A percentile compares a stretch with the other conserved stretches of the same genome.
phyloP scores from a whole-genome alignment of 495 filamentous ascomycete species.

The Tetracladium marchalianum region DNA sequence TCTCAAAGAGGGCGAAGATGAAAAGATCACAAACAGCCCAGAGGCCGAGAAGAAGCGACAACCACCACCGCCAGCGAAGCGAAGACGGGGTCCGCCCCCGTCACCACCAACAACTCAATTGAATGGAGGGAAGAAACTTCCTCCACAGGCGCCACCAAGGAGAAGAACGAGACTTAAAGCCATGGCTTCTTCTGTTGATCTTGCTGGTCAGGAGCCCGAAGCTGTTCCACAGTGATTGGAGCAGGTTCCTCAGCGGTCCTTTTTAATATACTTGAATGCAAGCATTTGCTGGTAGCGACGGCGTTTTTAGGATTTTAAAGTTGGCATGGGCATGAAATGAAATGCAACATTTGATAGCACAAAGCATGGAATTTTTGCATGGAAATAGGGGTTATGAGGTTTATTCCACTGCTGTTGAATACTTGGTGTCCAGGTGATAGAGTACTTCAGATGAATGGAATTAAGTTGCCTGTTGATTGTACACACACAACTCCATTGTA shows the following conservation, averaged over 20 bases:
- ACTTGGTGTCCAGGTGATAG: too few relatives aligned
- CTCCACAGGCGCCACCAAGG: conserved; percentile 44
- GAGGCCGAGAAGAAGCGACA: conserved; percentile 5
- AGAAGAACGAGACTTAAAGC: conserved; percentile 32
- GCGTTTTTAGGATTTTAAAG: not conserved
- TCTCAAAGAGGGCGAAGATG: conserved; percentile 4
- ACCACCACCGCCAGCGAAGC: conserved; percentile 25
- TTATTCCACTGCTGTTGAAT: too few relatives aligned
- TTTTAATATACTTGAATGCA: not conserved
- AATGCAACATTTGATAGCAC: too few relatives aligned
- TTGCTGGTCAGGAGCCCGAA: not conserved
- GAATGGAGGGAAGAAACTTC: conserved; percentile 34
- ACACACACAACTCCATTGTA: too few relatives aligned
- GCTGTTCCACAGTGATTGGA: not conserved
- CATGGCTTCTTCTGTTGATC: conserved; percentile 5
- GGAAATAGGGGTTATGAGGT: too few relatives aligned
- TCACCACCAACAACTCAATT: conserved; percentile 18
- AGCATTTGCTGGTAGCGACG: not conserved
- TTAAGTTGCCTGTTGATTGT: too few relatives aligned
- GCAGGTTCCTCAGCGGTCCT: not conserved
- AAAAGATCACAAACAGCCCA: conserved; percentile 3
- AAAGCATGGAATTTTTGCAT: too few relatives aligned
- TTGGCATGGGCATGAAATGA: too few relatives aligned
- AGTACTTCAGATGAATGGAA: too few relatives aligned
- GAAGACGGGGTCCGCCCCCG: conserved; percentile 33